Evolutionary conservation across 1,284 basidiomycete genomes (phyloP).

Genomic region (Heterobasidion annosum): DNA sequence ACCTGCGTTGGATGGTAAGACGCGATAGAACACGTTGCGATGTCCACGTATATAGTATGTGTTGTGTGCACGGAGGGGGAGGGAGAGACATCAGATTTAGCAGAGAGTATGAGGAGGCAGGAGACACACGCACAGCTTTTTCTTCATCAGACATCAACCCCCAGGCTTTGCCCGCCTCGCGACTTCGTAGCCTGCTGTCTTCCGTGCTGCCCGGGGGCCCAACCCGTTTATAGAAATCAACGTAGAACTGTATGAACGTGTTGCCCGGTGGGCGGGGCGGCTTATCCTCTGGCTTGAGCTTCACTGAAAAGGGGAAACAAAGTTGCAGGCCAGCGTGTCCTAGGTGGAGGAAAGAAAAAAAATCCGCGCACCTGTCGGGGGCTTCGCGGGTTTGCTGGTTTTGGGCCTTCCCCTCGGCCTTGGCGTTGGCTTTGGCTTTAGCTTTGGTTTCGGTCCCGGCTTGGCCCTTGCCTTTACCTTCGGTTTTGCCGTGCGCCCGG

Average conservation of each 20-base stretch:
- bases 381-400: background rate
- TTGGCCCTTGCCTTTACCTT: background rate
- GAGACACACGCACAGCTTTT: no score
- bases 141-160: no score
- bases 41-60: background rate
- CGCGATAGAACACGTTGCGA: background rate
- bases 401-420: background rate
- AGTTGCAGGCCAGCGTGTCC: no score
- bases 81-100: no score
- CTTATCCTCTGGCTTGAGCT: background rate
- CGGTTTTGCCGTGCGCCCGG: background rate
- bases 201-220: background rate
- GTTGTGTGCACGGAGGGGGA: no score
- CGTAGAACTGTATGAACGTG: background rate
- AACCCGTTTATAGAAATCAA: background rate
- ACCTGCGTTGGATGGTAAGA: conserved; percentile 4
- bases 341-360: background rate
- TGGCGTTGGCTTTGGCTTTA: background rate
- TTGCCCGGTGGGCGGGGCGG: conserved; percentile 1
- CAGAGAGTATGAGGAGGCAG: no score
- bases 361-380: background rate
- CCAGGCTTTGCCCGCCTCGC: background rate
- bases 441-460: background rate
- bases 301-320: background rate
- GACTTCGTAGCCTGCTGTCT: background rate